Base-by-base conservation (phyloP, 225 moss, liverwort and hornwort genomes). In the Lunularia cruciata region DNA sequence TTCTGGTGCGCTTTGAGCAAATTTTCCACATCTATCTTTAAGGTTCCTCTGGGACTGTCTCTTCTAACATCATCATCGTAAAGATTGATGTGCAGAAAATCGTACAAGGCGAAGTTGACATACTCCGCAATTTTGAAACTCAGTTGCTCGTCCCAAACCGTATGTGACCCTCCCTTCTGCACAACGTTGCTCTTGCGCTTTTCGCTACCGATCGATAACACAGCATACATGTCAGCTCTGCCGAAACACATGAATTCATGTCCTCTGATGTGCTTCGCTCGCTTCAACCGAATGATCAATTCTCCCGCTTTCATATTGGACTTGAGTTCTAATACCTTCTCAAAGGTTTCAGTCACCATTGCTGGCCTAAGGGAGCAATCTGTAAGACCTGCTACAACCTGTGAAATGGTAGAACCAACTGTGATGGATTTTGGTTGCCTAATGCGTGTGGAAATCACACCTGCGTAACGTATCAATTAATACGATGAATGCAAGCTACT, bases 101-200 rank as follows among this genome's bases (percentile, higher is more conserved):
- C 36, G 53, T 68, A 68, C 20, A 68, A 54, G 5, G 23, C 6
- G 68, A 68, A 55, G 1, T 68, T 20, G 26, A 68, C 68, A 22
- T 68, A 32, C 20, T 68, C 53, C 5, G 68, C 68, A 9, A 68
- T 53, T 37, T 55, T 68, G 68, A 68, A 68, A 54, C 68, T 68
- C 36, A 68, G 13, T 14, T 68, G 35, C 25, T 68, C 68, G 3
- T 68, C 54, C 37, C 53, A 68, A 14, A 53, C 37, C 0, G 68
- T 35, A 0, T 36, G 22, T 26, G 52, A 11, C 4, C 52, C 55
- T 0, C 68, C 38, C 0, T 45, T 32, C 0, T 11, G 53, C 8
- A 53, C 27, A 15, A 68, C 68, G 16, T 54, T 53, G 68, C 68
- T 68, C 35, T 55, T 68, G 23, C 53, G 68, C 68, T 53, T 55